Evolutionary conservation across 176 grass and related monocot genomes (phyloP).

Genomic region (Zea mays): Zm-B73-REFERENCE-NAM-5.0 NC_050098.1:66855001-66855500

Average conservation of each 20-base stretch:
- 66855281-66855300: conserved; percentile 16
- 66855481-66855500: conserved; percentile 93
- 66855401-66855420: conserved; percentile 23
- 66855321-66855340: conserved; percentile 71
- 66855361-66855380: conserved; percentile 74
- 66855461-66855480: conserved; percentile 67
- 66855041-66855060: not conserved
- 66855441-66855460: conserved; percentile 48
- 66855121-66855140: not conserved
- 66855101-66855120: conserved; percentile 1
- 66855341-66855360: conserved; percentile 76
- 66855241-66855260: conserved; percentile 14
- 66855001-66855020: not conserved
- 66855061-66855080: not conserved
- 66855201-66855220: conserved; percentile 9
- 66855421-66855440: not conserved
- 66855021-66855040: not conserved
- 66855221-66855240: not conserved
- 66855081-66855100: not conserved
- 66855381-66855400: conserved; percentile 1
- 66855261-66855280: not conserved
- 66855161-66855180: conserved; percentile 2
- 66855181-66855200: conserved; percentile 1
- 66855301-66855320: conserved; percentile 49
- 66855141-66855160: conserved; percentile 4